A percentile compares a stretch with the other conserved stretches of the same genome.
These are phyloP conservation scores for Podospora comata DNA, from an alignment of 495 filamentous ascomycete genomes.

Conservation along the genomic window DNA sequence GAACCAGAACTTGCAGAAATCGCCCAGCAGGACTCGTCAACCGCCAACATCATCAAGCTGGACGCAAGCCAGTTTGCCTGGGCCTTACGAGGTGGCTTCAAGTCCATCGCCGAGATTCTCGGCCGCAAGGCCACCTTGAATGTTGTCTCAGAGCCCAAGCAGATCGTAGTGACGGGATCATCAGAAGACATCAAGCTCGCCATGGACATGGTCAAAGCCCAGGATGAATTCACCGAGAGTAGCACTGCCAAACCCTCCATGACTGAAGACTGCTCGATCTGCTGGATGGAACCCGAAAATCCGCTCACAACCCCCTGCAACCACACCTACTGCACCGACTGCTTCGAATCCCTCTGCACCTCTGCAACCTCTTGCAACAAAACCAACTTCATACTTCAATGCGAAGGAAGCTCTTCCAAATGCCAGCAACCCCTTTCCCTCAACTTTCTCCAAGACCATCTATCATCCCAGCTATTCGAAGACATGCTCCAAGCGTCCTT, in stretches of 20 bases:
- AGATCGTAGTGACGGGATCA: slow-evolving; percentile 33
- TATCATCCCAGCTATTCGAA: slow-evolving; percentile 39
- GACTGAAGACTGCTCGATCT: slow-evolving; percentile 37
- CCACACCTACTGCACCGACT: slow-evolving; percentile 48
- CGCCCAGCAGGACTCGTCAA: slow-evolving; percentile 27
- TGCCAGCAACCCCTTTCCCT: slow-evolving; percentile 33
- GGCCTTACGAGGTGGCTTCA: slow-evolving; percentile 42
- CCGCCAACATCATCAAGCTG: slow-evolving; percentile 27
- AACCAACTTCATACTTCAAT: slow-evolving; percentile 27
- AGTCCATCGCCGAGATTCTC: slow-evolving; percentile 31
- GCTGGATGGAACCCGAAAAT: slow-evolving; percentile 40
- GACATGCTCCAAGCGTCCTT: slow-evolving; percentile 40
- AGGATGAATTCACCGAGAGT: not conserved
- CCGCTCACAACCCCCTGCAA: slow-evolving; percentile 38
- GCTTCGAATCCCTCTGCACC: slow-evolving; percentile 39
- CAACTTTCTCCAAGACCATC: slow-evolving; percentile 34
- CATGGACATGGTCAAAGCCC: slow-evolving; percentile 12
- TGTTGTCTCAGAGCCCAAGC: slow-evolving; percentile 30
- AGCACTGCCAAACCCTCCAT: not conserved
- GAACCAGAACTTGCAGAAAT: slow-evolving; percentile 16
- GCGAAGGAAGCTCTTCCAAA: slow-evolving; percentile 26
- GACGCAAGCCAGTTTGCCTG: slow-evolving; percentile 28
- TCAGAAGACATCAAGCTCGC: slow-evolving; percentile 22
- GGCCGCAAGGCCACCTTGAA: slow-evolving; percentile 36
- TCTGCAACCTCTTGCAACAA: slow-evolving; percentile 19